Conservation (phyloP, 768 basidiomycete species). For the Tricholoma sp. region DNA sequence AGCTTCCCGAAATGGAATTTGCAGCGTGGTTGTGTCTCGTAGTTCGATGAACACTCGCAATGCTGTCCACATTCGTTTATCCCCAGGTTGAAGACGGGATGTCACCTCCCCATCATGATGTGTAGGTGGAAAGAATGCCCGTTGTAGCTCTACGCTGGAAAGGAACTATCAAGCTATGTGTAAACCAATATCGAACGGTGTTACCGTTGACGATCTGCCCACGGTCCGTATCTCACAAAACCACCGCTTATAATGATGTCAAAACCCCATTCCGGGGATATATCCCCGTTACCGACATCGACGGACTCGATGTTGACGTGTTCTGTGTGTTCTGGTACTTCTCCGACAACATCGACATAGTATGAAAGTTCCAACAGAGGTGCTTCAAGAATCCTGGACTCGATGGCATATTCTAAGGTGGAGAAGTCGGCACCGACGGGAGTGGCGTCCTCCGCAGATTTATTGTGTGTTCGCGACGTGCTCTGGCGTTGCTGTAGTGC, state of each 20-base stretch:
- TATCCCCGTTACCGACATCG: conserved; percentile 83
- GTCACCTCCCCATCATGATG: conserved; percentile 62
- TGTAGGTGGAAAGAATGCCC: conserved; percentile 75
- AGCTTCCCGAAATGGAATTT: conserved; percentile 87
- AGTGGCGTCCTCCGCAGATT: conserved; percentile 47
- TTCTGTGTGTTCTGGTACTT: conserved; percentile 46
- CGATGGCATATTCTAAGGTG: conserved; percentile 79
- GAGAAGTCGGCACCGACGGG: conserved; percentile 52
- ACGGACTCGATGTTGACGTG: conserved; percentile 37
- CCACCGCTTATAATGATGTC: conserved; percentile 80
- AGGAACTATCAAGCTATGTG: neutral
- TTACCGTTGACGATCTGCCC: conserved; percentile 92
- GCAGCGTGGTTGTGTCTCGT: conserved; percentile 66
- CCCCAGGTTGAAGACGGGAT: conserved; percentile 61
- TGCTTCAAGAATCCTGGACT: conserved; percentile 76
- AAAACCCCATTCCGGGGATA: conserved; percentile 90
- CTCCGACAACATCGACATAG: conserved; percentile 80
- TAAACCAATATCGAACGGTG: neutral
- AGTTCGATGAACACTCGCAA: conserved; percentile 81
- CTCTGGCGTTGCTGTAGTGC: conserved; percentile 15
- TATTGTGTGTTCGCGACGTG: conserved; percentile 15
- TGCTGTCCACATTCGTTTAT: conserved; percentile 77
- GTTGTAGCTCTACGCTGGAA: conserved; percentile 67
- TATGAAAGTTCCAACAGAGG: conserved; percentile 77
- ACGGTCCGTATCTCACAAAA: conserved; percentile 81